Evolutionary conservation across 2,329 filamentous ascomycete genomes (phyloP).

Genomic region (Apiospora hydei): DNA sequence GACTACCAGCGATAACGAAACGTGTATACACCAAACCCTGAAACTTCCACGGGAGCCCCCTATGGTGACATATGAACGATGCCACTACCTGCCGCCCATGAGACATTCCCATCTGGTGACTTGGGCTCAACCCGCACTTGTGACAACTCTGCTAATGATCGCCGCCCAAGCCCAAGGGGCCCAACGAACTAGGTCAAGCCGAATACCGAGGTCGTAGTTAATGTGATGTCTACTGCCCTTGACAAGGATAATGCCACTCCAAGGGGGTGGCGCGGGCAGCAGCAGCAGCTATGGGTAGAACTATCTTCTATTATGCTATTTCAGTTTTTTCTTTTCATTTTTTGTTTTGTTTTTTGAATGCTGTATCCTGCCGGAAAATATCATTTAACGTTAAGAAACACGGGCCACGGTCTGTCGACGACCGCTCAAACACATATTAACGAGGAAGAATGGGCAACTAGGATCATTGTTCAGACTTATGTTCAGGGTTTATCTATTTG

Average conservation of each 20-base stretch:
- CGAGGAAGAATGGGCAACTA: background rate
- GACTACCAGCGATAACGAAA: too few relatives aligned
- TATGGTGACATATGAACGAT: background rate
- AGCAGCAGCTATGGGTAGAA: background rate
- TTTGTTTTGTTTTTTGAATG: background rate
- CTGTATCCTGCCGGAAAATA: background rate
- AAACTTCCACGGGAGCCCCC: background rate
- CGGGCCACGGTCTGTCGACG: background rate
- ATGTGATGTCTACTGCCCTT: background rate
- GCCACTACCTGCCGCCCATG: background rate
- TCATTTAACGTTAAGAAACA: too few relatives aligned
- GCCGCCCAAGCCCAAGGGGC: background rate
- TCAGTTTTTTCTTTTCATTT: too few relatives aligned
- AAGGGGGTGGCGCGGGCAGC: background rate
- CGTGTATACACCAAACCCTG: too few relatives aligned
- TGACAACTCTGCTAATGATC: background rate
- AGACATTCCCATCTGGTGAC: background rate
- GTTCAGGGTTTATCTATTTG: conserved; percentile 2
- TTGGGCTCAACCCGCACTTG: too few relatives aligned
- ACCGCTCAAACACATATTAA: too few relatives aligned
- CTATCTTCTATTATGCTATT: background rate
- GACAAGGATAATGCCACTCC: background rate
- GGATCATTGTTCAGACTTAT: conserved; percentile 13
- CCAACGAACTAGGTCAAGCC: too few relatives aligned
- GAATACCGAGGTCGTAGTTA: too few relatives aligned